Evolutionary conservation across 345 rosid species (phyloP).

Genomic region (Dovyalis caffra): DNA sequence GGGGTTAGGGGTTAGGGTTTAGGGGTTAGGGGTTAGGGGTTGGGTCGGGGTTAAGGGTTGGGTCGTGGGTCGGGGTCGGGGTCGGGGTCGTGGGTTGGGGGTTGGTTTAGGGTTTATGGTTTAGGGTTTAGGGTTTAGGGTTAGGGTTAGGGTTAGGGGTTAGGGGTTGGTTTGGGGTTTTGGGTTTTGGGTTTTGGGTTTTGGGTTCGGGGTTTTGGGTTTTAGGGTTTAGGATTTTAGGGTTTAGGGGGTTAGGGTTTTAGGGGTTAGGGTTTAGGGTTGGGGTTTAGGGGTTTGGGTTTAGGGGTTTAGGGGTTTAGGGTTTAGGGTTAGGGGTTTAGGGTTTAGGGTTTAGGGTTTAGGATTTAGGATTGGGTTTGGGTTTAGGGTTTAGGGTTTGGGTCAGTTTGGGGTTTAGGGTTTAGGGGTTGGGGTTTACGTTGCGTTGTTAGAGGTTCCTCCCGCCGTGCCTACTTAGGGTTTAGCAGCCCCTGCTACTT

Average conservation of each 20-base stretch:
- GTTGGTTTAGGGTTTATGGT: slow-evolving; percentile 8
- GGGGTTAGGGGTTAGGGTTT: slow-evolving; percentile 7
- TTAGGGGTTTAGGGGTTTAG: slow-evolving; percentile 1
- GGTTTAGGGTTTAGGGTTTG: slow-evolving; percentile 26
- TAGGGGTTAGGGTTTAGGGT: slow-evolving; percentile 8
- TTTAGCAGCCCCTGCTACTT: too few species aligned
- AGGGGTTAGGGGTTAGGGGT: slow-evolving; percentile 2
- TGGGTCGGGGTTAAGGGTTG: too few species aligned
- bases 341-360: slow-evolving; percentile 26
- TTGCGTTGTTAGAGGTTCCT: too few species aligned
- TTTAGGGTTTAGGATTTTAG: slow-evolving; percentile 1
- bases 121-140: neutral
- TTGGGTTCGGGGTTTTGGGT: neutral
- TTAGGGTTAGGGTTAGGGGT: slow-evolving; percentile 8
- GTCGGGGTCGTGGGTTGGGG: too few species aligned
- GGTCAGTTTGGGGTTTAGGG: slow-evolving; percentile 20
- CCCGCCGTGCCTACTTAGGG: too few species aligned
- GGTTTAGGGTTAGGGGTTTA: slow-evolving; percentile 18
- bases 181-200: neutral
- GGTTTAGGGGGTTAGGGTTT: slow-evolving; percentile 11
- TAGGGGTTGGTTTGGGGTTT: slow-evolving; percentile 1
- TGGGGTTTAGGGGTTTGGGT: neutral
- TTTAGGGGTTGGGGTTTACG: slow-evolving; percentile 19
- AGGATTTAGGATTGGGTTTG: slow-evolving; percentile 23
- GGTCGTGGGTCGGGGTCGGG: too few species aligned